Percentiles rank a stretch among this genome's conserved stretches.
Conservation (phyloP, 345 rosid species). For the Lenwebbia sp. region DNA sequence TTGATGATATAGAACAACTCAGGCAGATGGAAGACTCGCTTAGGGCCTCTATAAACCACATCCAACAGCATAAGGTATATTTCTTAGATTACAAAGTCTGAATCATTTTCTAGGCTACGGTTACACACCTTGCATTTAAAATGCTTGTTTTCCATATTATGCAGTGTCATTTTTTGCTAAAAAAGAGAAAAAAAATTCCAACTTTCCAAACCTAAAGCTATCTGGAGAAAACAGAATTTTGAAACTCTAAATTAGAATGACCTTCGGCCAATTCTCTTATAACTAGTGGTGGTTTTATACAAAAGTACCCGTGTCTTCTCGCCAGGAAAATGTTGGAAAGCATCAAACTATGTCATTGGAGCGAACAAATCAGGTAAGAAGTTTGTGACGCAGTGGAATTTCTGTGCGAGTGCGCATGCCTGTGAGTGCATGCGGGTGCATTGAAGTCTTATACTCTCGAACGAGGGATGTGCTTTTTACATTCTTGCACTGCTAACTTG, state of each 20-base stretch:
- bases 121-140: background rate
- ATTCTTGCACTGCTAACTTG: background rate
- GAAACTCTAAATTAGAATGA: background rate
- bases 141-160: background rate
- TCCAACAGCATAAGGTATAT: slow-evolving; percentile 48
- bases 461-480: background rate
- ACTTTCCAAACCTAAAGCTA: background rate
- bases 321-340: slow-evolving; percentile 55
- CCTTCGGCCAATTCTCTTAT: background rate
- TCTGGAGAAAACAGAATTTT: background rate
- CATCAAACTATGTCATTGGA: slow-evolving; percentile 48
- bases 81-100: background rate
- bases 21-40: slow-evolving; percentile 71
- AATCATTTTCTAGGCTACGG: background rate
- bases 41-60: slow-evolving; percentile 43
- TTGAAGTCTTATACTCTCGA: background rate
- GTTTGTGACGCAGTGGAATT: background rate
- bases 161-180: background rate
- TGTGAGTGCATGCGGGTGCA: background rate
- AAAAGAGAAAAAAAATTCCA: background rate
- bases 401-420: background rate
- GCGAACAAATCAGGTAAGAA: slow-evolving; percentile 49
- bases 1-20: slow-evolving; percentile 58
- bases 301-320: background rate
- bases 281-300: background rate